Evolutionary conservation across 129 eudicot species (phyloP).

Genomic region (Flaveria bidentis): DNA sequence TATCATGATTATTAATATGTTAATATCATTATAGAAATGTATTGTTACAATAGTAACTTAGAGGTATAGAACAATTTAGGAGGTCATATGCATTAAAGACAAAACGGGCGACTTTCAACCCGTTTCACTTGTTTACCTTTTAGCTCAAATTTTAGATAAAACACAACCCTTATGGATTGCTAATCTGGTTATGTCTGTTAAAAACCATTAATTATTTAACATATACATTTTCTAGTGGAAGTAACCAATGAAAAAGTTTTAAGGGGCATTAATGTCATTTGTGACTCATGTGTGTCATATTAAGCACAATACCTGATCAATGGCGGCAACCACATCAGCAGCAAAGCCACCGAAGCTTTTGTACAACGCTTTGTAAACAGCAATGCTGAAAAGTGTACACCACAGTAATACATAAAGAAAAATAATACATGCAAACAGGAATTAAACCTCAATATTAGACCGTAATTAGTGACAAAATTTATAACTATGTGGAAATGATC

Average conservation of each 20-base stretch:
- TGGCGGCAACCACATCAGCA: slow-evolving; percentile 99
- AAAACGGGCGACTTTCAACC: not conserved
- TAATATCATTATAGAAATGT: not conserved
- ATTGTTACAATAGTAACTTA: not conserved
- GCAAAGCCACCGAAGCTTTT: slow-evolving; percentile 99
- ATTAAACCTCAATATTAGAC: not conserved
- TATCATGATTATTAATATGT: not conserved
- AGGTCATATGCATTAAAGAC: not conserved
- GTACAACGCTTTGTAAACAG: slow-evolving; percentile 94
- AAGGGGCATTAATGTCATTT: slow-evolving; percentile 8
- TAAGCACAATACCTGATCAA: slow-evolving; percentile 85
- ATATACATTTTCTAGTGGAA: not conserved
- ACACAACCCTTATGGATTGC: too few species aligned
- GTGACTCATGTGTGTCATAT: not conserved
- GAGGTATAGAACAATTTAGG: not conserved
- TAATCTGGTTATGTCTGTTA: not conserved
- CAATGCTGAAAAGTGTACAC: slow-evolving; percentile 55
- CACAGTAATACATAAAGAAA: not conserved
- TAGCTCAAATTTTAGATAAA: too few species aligned
- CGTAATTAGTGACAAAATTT: not conserved
- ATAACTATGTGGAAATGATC: not conserved
- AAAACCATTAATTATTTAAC: not conserved
- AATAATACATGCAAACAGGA: slow-evolving; percentile 6
- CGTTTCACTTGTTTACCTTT: not conserved
- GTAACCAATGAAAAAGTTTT: not conserved